Evolutionary conservation across 1,139 yeast species (phyloP).

Genomic region (Saccharomyces hybrid): DNA sequence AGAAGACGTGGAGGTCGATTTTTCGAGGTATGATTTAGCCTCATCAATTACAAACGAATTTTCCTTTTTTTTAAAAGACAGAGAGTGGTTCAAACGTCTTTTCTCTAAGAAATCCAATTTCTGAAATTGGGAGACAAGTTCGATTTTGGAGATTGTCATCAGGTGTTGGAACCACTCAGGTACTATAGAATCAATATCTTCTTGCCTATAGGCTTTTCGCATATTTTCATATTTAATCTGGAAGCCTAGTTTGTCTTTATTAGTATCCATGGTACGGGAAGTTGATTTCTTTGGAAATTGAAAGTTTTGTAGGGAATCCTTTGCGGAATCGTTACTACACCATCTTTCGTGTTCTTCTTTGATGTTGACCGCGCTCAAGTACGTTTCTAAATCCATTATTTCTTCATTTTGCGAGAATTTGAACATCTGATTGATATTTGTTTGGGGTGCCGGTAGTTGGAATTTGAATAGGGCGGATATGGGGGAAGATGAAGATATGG

Average conservation of each 20-base stretch:
- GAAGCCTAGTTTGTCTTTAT: conserved; percentile 20
- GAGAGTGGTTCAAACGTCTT: conserved; percentile 33
- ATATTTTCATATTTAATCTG: conserved; percentile 22
- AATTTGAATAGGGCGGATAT: conserved; percentile 34
- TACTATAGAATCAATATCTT: conserved; percentile 18
- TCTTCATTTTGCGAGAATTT: conserved; percentile 42
- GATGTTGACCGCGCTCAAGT: conserved; percentile 27
- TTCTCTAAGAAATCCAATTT: conserved; percentile 36
- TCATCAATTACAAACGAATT: neutral
- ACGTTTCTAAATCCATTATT: conserved; percentile 30
- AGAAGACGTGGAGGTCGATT: neutral
- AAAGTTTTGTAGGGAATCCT: conserved; percentile 13
- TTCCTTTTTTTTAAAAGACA: conserved; percentile 2
- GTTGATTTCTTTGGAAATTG: conserved; percentile 17
- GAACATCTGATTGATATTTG: conserved; percentile 27
- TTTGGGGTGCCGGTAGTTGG: conserved; percentile 28
- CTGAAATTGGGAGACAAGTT: conserved; percentile 34
- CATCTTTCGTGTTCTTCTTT: conserved; percentile 22
- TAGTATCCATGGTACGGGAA: conserved; percentile 2
- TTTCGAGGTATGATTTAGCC: neutral
- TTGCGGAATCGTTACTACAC: conserved; percentile 17
- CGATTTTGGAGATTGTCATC: conserved; percentile 25
- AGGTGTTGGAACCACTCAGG: conserved; percentile 37
- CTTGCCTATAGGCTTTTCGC: conserved; percentile 9
- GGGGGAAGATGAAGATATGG: conserved; percentile 30